Evolutionary conservation across 2,329 filamentous ascomycete species (phyloP).

Genomic region (Neopestalotiopsis rosae): DNA sequence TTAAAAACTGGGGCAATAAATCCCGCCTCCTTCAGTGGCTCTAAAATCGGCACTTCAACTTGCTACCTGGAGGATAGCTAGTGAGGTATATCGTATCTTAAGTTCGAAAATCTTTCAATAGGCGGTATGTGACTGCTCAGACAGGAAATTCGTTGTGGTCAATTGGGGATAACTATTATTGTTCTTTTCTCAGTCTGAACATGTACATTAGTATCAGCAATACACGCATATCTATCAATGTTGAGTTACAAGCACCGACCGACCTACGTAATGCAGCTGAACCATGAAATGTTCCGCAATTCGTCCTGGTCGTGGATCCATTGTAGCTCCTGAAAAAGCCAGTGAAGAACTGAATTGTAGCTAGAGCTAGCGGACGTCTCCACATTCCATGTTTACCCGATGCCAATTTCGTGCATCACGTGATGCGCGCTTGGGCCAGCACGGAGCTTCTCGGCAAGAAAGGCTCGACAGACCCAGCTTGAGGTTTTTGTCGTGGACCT

Average conservation of each 20-base stretch:
- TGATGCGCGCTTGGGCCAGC: constrained; percentile 14
- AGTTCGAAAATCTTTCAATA: too few relatives aligned
- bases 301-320: not conserved
- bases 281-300: not conserved
- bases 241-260: not conserved
- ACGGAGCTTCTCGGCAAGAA: constrained; percentile 20
- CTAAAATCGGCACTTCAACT: not conserved
- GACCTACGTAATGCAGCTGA: not conserved
- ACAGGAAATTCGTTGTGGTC: too few relatives aligned
- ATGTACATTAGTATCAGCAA: too few relatives aligned
- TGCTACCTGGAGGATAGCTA: too few relatives aligned
- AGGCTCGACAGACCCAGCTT: constrained; percentile 17
- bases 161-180: too few relatives aligned
- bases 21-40: not conserved
- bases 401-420: constrained; percentile 17
- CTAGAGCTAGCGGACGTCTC: constrained; percentile 2
- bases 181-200: too few relatives aligned
- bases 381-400: constrained; percentile 18
- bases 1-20: not conserved
- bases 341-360: not conserved
- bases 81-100: too few relatives aligned
- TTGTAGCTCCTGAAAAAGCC: not conserved
- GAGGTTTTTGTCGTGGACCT: constrained; percentile 24
- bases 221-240: too few relatives aligned
- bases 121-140: too few relatives aligned